Conservation (phyloP, 179 eudicot genomes). For the Amaranthus tricolor region DNA sequence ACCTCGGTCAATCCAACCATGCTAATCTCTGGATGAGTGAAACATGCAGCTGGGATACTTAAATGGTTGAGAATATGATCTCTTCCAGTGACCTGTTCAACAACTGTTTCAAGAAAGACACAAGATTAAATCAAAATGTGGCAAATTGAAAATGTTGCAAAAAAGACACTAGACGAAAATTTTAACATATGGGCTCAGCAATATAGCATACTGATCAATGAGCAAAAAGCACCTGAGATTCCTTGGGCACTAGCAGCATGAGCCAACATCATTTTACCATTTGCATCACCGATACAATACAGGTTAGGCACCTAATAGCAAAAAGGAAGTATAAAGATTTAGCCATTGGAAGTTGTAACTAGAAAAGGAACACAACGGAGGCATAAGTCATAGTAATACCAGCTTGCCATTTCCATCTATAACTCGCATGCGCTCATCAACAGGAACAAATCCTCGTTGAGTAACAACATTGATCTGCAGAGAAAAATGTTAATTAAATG, state of each 20-base stretch:
- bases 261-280: conserved; percentile 99
- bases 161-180: background rate
- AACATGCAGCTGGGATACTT: conserved; percentile 98
- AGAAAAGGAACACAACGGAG: background rate
- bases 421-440: conserved; percentile 96
- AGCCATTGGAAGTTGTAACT: background rate
- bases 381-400: conserved; percentile 36
- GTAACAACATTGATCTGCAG: conserved; percentile 85
- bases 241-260: conserved; percentile 99
- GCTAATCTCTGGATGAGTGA: conserved; percentile 99
- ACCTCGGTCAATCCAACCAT: conserved; percentile 99
- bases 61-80: conserved; percentile 93
- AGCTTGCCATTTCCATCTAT: conserved; percentile 79
- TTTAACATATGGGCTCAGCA: background rate
- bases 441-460: conserved; percentile 95
- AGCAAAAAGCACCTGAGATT: conserved; percentile 65
- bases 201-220: background rate
- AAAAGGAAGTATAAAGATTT: background rate
- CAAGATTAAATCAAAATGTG: background rate
- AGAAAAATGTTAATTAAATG: conserved; percentile 12
- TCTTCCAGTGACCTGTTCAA: conserved; percentile 88
- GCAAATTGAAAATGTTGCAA: background rate
- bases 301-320: conserved; percentile 76
- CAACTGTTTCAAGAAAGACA: conserved; percentile 50
- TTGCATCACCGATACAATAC: conserved; percentile 99